A percentile compares a stretch with the other conserved stretches of the same genome.
Evolutionary conservation across 305 asterid species (phyloP).

Genomic region (Solanum hybrid): DNA sequence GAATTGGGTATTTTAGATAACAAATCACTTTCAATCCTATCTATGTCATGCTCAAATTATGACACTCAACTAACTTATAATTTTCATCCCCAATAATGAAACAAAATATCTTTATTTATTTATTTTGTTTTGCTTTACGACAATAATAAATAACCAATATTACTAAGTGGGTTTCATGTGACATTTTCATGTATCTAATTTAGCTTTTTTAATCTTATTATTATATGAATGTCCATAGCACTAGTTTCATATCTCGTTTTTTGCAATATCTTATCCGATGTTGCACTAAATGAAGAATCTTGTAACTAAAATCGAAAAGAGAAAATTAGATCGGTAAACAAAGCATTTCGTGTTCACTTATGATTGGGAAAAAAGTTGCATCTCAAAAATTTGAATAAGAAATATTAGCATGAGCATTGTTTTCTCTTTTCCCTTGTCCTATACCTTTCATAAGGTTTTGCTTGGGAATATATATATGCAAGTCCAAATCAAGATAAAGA

Average conservation of each 20-base stretch:
- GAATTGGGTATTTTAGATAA: not conserved
- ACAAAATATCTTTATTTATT: not conserved
- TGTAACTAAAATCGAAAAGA: not conserved
- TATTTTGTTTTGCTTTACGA: not conserved
- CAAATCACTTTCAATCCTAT: conserved; percentile 3
- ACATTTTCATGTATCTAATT: not conserved
- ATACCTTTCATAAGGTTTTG: not conserved
- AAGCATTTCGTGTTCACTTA: not conserved
- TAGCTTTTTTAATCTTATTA: not conserved
- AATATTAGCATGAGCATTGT: not conserved
- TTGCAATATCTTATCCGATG: not conserved
- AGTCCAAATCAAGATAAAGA: not conserved
- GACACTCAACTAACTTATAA: not conserved
- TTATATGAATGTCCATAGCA: not conserved
- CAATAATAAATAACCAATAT: not conserved
- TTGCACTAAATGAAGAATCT: not conserved
- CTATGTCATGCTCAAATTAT: conserved; percentile 7
- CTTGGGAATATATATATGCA: not conserved
- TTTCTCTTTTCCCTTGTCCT: not conserved
- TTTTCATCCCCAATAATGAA: not conserved
- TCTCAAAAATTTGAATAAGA: not conserved
- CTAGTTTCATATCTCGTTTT: not conserved
- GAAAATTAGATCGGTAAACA: not conserved
- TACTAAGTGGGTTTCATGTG: conserved; percentile 2
- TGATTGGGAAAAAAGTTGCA: not conserved